phyloP scores from a whole-genome alignment of 306 rosid species.

The Abrus precatorius region DNA sequence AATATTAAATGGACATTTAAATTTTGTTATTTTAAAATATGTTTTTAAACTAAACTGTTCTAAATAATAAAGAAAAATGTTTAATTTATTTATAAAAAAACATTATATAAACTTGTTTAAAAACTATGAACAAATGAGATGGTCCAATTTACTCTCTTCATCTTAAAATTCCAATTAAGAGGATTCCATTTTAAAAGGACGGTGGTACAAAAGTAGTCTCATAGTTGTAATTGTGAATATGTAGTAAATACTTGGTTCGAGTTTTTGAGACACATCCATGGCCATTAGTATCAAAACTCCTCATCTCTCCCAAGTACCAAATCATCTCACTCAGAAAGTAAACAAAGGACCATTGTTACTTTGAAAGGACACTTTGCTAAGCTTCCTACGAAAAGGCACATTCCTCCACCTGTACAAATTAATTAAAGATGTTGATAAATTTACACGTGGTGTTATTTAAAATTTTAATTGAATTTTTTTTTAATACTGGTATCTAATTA shows the following conservation, averaged over 20 bases:
- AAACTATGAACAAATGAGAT: too few relatives aligned
- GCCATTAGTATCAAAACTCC: constrained; percentile 10
- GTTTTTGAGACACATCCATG: not conserved
- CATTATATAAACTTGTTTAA: too few relatives aligned
- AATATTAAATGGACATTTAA: too few relatives aligned
- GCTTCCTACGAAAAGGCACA: constrained; percentile 31
- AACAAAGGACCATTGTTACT: not conserved
- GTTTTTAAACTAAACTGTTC: too few relatives aligned
- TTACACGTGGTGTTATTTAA: not conserved
- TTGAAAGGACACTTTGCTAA: constrained; percentile 23
- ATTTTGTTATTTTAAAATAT: too few relatives aligned
- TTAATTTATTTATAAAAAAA: too few relatives aligned
- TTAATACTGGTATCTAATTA: too few relatives aligned
- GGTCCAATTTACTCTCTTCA: too few relatives aligned
- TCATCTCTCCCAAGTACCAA: constrained; percentile 2
- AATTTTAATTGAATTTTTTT: too few relatives aligned
- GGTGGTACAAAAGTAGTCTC: not conserved
- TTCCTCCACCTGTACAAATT: constrained; percentile 18
- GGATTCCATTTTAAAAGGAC: not conserved
- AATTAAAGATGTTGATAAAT: not conserved
- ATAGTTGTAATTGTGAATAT: not conserved
- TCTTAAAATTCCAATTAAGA: too few relatives aligned
- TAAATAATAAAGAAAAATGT: too few relatives aligned
- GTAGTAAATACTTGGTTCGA: not conserved
- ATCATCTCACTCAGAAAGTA: not conserved